Evolutionary conservation across 768 basidiomycete genomes (phyloP).

Genomic region (Hericium alpestre): DNA sequence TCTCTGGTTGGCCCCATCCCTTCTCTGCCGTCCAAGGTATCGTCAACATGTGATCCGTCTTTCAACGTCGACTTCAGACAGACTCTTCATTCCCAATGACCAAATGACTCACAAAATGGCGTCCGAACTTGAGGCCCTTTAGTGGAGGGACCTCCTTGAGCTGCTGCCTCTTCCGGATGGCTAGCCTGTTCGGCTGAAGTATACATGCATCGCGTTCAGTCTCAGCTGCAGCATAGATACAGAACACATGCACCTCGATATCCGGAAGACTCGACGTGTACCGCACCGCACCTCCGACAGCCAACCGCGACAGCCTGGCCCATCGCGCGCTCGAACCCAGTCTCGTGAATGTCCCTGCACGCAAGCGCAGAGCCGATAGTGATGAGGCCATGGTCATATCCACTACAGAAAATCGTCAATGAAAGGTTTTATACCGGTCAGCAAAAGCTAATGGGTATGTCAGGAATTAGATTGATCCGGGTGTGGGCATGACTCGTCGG

Average conservation of each 20-base stretch:
- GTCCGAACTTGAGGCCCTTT: conserved; percentile 9
- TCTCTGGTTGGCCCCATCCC: conserved; percentile 36
- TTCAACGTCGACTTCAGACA: not conserved
- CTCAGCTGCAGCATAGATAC: too few species aligned
- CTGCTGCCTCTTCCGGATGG: not conserved
- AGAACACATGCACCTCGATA: conserved; percentile 1
- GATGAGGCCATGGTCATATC: not conserved
- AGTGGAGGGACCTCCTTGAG: conserved; percentile 10
- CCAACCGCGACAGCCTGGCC: not conserved
- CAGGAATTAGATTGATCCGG: too few species aligned
- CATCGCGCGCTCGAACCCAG: not conserved
- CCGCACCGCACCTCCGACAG: not conserved
- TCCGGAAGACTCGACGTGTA: not conserved
- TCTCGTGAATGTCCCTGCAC: not conserved
- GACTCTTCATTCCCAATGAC: not conserved
- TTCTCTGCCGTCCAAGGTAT: conserved; percentile 28
- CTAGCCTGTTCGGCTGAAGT: conserved; percentile 3
- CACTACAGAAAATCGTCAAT: too few species aligned
- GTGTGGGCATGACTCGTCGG: too few species aligned
- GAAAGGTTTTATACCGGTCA: too few species aligned
- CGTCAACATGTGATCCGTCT: conserved; percentile 30
- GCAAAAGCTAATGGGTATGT: too few species aligned
- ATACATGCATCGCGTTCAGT: not conserved
- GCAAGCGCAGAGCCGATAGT: not conserved
- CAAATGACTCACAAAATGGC: conserved; percentile 6